Conservation (phyloP, 2,329 filamentous ascomycete species). For the Ophiocordyceps camponoti-saundersi region DNA sequence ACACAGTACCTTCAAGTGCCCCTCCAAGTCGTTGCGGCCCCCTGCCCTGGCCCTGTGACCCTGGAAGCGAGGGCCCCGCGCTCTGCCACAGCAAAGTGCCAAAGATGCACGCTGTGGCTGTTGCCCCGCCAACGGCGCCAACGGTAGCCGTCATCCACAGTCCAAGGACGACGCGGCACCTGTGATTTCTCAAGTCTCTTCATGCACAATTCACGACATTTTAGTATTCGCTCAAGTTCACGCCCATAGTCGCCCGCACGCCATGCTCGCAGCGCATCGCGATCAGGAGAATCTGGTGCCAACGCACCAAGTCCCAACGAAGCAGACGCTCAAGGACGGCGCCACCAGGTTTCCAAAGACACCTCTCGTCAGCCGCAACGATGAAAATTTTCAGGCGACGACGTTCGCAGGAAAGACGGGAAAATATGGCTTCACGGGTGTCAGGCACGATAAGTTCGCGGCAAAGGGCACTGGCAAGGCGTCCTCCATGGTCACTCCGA, state of each 20-base stretch:
- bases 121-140: slow-evolving; percentile 12
- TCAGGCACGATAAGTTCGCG: slow-evolving; percentile 29
- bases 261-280: slow-evolving; percentile 60
- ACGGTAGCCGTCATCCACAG: background rate
- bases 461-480: slow-evolving; percentile 29
- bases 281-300: slow-evolving; percentile 83
- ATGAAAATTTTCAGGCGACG: slow-evolving; percentile 51
- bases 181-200: background rate
- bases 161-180: slow-evolving; percentile 32
- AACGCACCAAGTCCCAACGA: slow-evolving; percentile 54
- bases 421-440: slow-evolving; percentile 20
- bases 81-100: slow-evolving; percentile 1
- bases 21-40: background rate
- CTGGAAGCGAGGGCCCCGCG: background rate
- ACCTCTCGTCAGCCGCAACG: slow-evolving; percentile 62
- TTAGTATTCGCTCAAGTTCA: background rate
- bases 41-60: slow-evolving; percentile 12
- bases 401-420: slow-evolving; percentile 23
- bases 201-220: background rate
- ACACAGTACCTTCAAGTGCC: background rate
- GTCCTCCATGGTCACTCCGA: slow-evolving; percentile 56
- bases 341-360: slow-evolving; percentile 64
- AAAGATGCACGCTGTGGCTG: slow-evolving; percentile 3
- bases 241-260: background rate
- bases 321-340: slow-evolving; percentile 71